Conservation (phyloP, 106 monocot species). For the Acorus gramineus region DNA sequence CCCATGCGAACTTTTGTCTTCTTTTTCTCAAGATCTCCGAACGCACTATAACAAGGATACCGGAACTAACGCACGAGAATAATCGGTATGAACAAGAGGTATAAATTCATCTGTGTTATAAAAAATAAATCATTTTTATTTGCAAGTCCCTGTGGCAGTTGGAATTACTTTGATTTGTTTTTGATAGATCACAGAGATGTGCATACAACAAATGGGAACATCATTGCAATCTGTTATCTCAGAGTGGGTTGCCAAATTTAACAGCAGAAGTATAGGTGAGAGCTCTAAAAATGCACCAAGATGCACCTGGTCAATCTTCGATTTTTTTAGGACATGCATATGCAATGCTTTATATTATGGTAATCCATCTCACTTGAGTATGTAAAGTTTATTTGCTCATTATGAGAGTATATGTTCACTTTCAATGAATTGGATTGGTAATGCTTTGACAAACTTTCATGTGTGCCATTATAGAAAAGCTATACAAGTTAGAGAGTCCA, state of each 20-base stretch:
- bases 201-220: slow-evolving; percentile 65
- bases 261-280: slow-evolving; percentile 76
- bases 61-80: slow-evolving; percentile 67
- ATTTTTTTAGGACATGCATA: too few species aligned
- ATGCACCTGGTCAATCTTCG: neutral
- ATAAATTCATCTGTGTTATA: slow-evolving; percentile 4
- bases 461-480: too few species aligned
- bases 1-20: too few species aligned
- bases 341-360: too few species aligned
- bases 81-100: slow-evolving; percentile 81
- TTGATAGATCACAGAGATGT: slow-evolving; percentile 69
- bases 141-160: neutral
- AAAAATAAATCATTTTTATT: neutral
- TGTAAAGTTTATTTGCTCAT: too few species aligned
- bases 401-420: too few species aligned
- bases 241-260: slow-evolving; percentile 70
- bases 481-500: too few species aligned
- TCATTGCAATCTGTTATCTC: slow-evolving; percentile 64
- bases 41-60: slow-evolving; percentile 47
- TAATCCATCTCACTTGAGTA: too few species aligned
- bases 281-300: neutral
- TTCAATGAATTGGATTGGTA: too few species aligned
- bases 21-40: slow-evolving; percentile 49
- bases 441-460: too few species aligned
- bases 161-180: neutral